Evolutionary conservation across 2,329 filamentous ascomycete species (phyloP).

Genomic region (Fusarium avenaceum): DNA sequence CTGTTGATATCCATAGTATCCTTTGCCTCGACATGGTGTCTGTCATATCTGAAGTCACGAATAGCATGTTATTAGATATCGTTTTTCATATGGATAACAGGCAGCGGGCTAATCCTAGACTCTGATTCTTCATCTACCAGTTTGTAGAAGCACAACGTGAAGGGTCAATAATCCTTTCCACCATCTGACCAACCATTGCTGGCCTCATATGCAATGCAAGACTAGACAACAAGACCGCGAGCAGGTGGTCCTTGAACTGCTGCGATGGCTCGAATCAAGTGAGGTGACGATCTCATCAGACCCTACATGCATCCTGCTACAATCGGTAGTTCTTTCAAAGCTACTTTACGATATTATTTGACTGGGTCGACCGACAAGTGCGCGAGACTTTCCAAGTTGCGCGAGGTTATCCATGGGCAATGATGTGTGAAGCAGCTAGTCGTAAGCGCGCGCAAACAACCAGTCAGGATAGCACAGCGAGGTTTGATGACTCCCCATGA

Average conservation of each 20-base stretch:
- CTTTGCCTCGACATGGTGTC: neutral
- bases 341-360: slow-evolving; percentile 20
- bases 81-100: neutral
- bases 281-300: slow-evolving; percentile 12
- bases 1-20: neutral
- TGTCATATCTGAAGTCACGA: neutral
- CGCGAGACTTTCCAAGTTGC: slow-evolving; percentile 9
- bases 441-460: slow-evolving; percentile 36
- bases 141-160: neutral
- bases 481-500: neutral
- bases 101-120: neutral
- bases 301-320: slow-evolving; percentile 35
- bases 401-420: slow-evolving; percentile 17
- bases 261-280: slow-evolving; percentile 11
- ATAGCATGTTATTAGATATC: neutral
- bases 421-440: slow-evolving; percentile 45
- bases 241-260: slow-evolving; percentile 3
- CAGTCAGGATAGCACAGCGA: slow-evolving; percentile 20
- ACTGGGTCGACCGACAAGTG: neutral
- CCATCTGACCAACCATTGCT: slow-evolving; percentile 19
- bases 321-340: slow-evolving; percentile 24
- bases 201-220: slow-evolving; percentile 29
- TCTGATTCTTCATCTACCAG: neutral
- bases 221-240: slow-evolving; percentile 2
- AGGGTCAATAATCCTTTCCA: neutral